These are phyloP conservation scores for Helminthosporium solani DNA, from an alignment of 2,329 filamentous ascomycete genomes.

Conservation along the genomic window DNA sequence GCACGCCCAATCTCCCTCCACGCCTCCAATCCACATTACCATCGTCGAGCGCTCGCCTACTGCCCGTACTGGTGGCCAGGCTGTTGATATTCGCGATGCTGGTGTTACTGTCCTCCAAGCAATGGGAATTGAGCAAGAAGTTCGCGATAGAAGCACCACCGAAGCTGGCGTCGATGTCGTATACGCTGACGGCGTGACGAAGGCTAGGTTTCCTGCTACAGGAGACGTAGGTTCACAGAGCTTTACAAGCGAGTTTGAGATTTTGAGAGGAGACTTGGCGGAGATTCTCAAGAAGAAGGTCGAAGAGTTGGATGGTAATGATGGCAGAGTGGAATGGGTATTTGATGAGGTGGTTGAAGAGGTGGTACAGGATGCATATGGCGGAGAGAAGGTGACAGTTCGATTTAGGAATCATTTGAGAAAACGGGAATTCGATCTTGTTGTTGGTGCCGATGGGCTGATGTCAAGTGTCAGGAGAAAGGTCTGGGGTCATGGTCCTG, in stretches of 20 bases:
- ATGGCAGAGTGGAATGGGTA: conserved; percentile 27
- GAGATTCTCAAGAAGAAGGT: conserved; percentile 40
- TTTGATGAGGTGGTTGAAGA: conserved; percentile 35
- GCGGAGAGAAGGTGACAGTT: conserved; percentile 38
- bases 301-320: conserved; percentile 5
- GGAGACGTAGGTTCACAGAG: conserved; percentile 43
- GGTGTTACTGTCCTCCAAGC: conserved; percentile 53
- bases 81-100: conserved; percentile 56
- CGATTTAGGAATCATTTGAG: conserved; percentile 37
- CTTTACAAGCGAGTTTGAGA: conserved; percentile 59
- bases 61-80: conserved; percentile 52
- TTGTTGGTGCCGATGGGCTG: conserved; percentile 37
- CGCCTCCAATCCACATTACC: conserved; percentile 35
- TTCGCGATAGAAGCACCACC: conserved; percentile 45
- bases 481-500: conserved; percentile 24
- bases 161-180: conserved; percentile 53
- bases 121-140: conserved; percentile 53
- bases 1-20: conserved; percentile 33
- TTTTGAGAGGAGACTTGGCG: conserved; percentile 59
- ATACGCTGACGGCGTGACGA: conserved; percentile 22
- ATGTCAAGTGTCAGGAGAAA: conserved; percentile 28
- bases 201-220: conserved; percentile 37
- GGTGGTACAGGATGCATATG: conserved; percentile 35
- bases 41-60: conserved; percentile 46
- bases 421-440: conserved; percentile 22